Evolutionary conservation across 768 basidiomycete genomes (phyloP).

Genomic region (Austroboletus eburneus): DNA sequence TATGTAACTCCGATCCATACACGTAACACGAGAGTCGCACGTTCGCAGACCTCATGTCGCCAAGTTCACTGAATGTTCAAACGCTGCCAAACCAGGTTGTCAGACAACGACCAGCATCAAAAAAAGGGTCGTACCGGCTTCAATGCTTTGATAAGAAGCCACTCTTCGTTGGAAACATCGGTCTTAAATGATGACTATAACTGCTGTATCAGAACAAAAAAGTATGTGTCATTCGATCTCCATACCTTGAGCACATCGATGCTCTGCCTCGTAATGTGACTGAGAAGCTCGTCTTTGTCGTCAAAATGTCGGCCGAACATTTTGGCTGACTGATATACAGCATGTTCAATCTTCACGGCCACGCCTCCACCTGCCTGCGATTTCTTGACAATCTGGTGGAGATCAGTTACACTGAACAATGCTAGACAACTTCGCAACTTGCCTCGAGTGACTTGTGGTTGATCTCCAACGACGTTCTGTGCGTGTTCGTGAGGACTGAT

Average conservation of each 20-base stretch:
- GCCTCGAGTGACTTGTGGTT: constrained; percentile 90
- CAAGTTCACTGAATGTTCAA: constrained; percentile 36
- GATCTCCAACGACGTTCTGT: constrained; percentile 92
- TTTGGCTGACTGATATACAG: constrained; percentile 91
- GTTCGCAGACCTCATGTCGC: background rate
- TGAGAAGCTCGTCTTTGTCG: constrained; percentile 91
- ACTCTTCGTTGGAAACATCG: constrained; percentile 88
- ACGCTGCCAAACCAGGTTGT: constrained; percentile 25
- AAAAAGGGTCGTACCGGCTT: constrained; percentile 52
- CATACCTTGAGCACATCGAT: constrained; percentile 92
- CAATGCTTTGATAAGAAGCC: constrained; percentile 85
- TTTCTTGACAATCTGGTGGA: constrained; percentile 77
- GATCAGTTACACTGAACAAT: background rate
- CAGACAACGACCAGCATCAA: background rate
- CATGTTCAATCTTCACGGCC: constrained; percentile 97
- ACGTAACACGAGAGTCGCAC: constrained; percentile 4
- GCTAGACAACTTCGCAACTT: constrained; percentile 17
- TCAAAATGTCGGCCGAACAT: constrained; percentile 96
- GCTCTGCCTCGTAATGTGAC: constrained; percentile 85
- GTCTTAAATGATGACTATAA: constrained; percentile 76
- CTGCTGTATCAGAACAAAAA: constrained; percentile 7
- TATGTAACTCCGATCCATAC: constrained; percentile 23
- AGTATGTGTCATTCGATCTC: background rate
- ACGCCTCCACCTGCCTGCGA: constrained; percentile 94
- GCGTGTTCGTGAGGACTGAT: constrained; percentile 3